These are phyloP conservation scores for Lepidopterella palustris DNA, from an alignment of 495 filamentous ascomycete genomes.

Conservation along the genomic window DNA sequence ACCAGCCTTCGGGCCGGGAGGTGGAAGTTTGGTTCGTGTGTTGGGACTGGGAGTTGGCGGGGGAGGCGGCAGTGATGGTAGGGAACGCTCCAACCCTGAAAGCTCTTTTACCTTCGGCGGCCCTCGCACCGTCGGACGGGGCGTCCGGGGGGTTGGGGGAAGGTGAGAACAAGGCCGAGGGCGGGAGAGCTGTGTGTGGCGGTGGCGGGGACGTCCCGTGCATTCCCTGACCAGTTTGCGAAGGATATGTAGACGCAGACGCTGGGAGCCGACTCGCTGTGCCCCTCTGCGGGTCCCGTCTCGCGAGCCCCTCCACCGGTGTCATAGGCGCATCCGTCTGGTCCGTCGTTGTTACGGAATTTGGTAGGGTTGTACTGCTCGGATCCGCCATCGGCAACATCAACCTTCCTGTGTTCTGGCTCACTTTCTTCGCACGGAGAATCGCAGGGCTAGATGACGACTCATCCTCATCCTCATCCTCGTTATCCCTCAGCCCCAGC, in stretches of 20 bases:
- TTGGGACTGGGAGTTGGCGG: slow-evolving; percentile 6
- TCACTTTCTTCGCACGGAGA: slow-evolving; percentile 14
- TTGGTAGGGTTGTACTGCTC: too few relatives aligned
- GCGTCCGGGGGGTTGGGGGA: slow-evolving; percentile 4
- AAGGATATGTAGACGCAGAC: not conserved
- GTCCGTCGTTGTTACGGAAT: too few relatives aligned
- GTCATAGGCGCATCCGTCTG: too few relatives aligned
- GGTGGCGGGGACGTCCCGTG: not conserved
- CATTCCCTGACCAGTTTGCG: not conserved
- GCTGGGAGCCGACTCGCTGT: too few relatives aligned
- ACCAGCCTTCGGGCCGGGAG: slow-evolving; percentile 26
- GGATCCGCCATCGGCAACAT: slow-evolving; percentile 1
- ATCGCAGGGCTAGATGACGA: slow-evolving; percentile 14
- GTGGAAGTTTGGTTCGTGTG: slow-evolving; percentile 17
- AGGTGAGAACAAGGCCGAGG: not conserved
- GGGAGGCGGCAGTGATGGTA: slow-evolving; percentile 1
- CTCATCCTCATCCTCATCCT: slow-evolving; percentile 22
- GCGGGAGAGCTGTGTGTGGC: not conserved
- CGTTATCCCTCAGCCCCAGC: slow-evolving; percentile 18
- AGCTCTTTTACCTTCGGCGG: too few relatives aligned
- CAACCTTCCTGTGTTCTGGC: slow-evolving; percentile 14
- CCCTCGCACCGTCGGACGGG: not conserved
- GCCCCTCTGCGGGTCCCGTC: too few relatives aligned
- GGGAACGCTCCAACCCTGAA: too few relatives aligned
- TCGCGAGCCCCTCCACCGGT: not conserved